Conservation (phyloP, 2,329 filamentous ascomycete species). For the Metarhizium brunneum region DNA sequence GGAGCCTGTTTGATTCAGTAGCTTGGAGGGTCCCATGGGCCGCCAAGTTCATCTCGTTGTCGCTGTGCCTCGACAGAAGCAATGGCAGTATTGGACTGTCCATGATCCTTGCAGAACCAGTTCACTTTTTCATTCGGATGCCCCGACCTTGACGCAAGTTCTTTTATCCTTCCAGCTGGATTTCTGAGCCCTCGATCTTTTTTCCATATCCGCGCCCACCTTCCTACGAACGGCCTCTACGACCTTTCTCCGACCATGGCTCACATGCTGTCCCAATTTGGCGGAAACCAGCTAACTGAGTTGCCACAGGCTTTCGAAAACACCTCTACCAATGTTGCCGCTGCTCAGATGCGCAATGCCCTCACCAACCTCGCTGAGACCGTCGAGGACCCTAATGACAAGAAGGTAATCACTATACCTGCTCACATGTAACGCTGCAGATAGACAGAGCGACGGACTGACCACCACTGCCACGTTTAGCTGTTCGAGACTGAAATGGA, state of each 20-base stretch:
- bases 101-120: background rate
- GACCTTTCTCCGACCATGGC: background rate
- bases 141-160: background rate
- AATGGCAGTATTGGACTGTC: background rate
- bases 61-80: background rate
- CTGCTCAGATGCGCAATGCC: constrained; percentile 97
- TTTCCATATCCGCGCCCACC: background rate
- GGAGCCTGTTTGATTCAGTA: background rate
- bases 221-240: background rate
- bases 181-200: background rate
- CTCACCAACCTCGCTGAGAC: constrained; percentile 88
- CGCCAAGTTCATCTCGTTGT: background rate
- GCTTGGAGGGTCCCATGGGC: background rate
- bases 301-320: constrained; percentile 84
- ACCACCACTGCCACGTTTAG: constrained; percentile 29
- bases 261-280: background rate
- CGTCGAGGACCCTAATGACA: constrained; percentile 70
- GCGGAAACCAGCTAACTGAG: constrained; percentile 15
- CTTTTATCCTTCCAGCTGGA: background rate
- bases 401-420: constrained; percentile 56
- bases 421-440: background rate
- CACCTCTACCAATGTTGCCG: constrained; percentile 95
- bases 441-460: background rate
- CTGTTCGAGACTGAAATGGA: constrained; percentile 99
- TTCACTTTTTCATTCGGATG: background rate